phyloP scores from a whole-genome alignment of 2,329 filamentous ascomycete species.

The Hypoxylon sp. region DNA sequence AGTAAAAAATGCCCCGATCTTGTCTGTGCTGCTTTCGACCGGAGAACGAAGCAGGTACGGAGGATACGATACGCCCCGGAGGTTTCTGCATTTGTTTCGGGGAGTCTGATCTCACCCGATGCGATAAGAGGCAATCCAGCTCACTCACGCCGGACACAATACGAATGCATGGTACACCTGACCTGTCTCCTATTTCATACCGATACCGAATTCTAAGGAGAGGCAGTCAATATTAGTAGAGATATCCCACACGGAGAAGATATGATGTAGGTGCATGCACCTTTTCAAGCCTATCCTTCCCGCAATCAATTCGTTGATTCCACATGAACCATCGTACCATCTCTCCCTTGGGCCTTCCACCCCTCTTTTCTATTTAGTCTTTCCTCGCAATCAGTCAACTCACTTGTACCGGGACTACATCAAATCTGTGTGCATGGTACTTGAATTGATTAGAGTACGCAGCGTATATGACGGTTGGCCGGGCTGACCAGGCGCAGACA shows the following conservation, averaged over 20 bases:
- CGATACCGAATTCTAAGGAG: no score
- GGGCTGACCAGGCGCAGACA: background rate
- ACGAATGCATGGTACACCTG: background rate
- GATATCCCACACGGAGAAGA: no score
- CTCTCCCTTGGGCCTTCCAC: background rate
- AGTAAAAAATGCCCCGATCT: constrained; percentile 19
- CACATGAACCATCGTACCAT: background rate
- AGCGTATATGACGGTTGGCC: background rate
- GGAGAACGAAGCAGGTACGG: background rate
- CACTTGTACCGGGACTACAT: background rate
- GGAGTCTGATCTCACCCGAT: background rate
- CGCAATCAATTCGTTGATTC: background rate
- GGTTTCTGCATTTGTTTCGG: background rate
- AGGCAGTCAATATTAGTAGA: no score
- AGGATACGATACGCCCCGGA: background rate
- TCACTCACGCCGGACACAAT: background rate
- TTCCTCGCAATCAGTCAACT: background rate
- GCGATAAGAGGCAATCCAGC: background rate
- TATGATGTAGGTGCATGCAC: background rate
- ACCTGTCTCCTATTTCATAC: background rate
- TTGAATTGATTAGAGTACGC: background rate
- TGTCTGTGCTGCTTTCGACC: background rate
- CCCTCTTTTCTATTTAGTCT: background rate
- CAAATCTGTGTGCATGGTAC: background rate
- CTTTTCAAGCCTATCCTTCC: background rate